phyloP scores from a whole-genome alignment of 306 rosid species.

The Cercis canadensis region DNA sequence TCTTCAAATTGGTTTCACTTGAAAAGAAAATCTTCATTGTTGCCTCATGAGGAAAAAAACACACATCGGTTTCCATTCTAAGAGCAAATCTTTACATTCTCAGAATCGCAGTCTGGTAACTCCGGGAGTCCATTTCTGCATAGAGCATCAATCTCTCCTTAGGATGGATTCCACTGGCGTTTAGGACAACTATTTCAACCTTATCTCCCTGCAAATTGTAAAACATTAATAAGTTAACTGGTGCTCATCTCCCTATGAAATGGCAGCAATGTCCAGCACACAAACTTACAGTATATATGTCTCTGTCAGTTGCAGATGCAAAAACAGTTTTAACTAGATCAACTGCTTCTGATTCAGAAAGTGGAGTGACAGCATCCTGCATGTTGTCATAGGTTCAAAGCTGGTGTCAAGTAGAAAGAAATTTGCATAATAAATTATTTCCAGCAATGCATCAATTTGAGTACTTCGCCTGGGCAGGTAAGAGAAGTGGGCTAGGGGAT shows the following conservation, averaged over 20 bases:
- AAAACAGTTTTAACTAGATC: conserved; percentile 89
- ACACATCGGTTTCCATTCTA: conserved; percentile 3
- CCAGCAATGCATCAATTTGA: conserved; percentile 25
- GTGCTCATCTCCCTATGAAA: conserved; percentile 1
- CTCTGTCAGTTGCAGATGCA: conserved; percentile 95
- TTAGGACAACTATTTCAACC: conserved; percentile 72
- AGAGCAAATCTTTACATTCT: conserved; percentile 40
- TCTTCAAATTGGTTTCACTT: conserved; percentile 29
- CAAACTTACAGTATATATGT: conserved; percentile 86
- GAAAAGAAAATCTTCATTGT: conserved; percentile 33
- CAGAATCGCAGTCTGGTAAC: conserved; percentile 34
- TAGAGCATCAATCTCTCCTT: conserved; percentile 67
- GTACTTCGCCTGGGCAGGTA: conserved; percentile 72
- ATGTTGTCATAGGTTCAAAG: conserved; percentile 19
- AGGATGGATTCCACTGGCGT: conserved; percentile 67
- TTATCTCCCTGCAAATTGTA: conserved; percentile 69
- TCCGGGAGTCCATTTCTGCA: conserved; percentile 28
- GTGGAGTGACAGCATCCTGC: conserved; percentile 94
- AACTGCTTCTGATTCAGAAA: conserved; percentile 85
- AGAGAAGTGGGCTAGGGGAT: conserved; percentile 91
- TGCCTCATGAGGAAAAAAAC: conserved; percentile 5
- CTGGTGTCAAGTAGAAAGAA: neutral
- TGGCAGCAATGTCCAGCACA: neutral
- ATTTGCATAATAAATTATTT: conserved; percentile 24
- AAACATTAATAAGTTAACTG: conserved; percentile 26